A percentile compares a stretch with the other conserved stretches of the same genome.
Evolutionary conservation across 306 rosid species (phyloP).

Genomic region (Rubus idaeus): DNA sequence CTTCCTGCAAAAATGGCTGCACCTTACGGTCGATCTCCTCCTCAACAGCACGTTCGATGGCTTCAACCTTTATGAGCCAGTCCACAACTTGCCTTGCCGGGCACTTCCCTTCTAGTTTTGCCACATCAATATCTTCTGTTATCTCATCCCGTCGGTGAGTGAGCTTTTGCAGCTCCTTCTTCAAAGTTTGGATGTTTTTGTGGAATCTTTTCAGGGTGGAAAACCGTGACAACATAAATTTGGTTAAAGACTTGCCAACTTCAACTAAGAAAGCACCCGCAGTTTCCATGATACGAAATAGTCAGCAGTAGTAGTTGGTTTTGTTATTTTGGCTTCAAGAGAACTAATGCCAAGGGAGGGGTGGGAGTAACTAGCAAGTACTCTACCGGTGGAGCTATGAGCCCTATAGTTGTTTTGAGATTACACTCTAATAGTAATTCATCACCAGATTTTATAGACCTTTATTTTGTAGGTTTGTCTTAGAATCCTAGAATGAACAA

Average conservation of each 20-base stretch:
- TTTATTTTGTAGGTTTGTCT: neutral
- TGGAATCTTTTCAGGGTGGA: conserved; percentile 10
- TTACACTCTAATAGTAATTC: neutral
- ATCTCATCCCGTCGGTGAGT: neutral
- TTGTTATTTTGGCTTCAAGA: neutral
- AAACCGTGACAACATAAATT: neutral
- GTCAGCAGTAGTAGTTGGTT: neutral
- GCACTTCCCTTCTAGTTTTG: conserved; percentile 6
- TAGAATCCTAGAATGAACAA: conserved; percentile 4
- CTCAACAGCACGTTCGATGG: neutral
- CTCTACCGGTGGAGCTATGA: neutral
- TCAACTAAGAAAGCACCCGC: neutral
- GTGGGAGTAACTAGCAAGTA: neutral
- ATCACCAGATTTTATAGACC: neutral
- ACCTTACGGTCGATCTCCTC: neutral
- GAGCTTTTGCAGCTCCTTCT: neutral
- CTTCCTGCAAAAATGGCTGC: neutral
- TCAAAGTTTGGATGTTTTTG: conserved; percentile 13
- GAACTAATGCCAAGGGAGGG: conserved; percentile 3
- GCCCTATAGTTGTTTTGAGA: conserved; percentile 5
- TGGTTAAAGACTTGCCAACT: neutral
- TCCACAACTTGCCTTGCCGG: neutral
- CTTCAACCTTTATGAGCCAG: conserved; percentile 19
- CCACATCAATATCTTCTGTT: neutral
- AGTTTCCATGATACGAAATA: neutral